Conservation (phyloP, 768 basidiomycete species). For the Brasilioporus rufonigricans region DNA sequence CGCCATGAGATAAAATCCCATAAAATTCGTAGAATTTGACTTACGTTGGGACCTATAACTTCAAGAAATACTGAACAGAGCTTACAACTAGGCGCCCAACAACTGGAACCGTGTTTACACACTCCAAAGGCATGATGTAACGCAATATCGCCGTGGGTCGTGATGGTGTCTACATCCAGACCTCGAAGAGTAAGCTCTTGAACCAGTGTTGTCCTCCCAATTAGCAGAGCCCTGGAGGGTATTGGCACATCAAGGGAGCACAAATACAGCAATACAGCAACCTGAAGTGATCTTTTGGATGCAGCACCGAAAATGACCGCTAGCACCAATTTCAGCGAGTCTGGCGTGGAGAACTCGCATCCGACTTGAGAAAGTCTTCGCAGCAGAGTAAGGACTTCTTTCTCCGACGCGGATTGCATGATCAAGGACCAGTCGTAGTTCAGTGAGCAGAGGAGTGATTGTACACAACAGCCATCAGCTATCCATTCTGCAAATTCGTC, state of each 20-base stretch:
- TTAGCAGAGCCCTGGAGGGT: not conserved
- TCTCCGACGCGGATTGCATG: not conserved
- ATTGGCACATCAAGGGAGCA: not conserved
- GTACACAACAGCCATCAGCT: not conserved
- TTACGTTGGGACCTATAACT: not conserved
- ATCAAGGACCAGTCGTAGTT: not conserved
- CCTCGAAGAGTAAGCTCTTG: not conserved
- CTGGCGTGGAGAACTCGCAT: not conserved
- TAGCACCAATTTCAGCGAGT: not conserved
- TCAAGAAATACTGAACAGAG: not conserved
- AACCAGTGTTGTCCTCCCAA: not conserved
- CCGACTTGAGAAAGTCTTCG: not conserved
- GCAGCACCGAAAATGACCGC: not conserved
- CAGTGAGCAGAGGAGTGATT: not conserved
- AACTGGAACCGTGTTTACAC: not conserved
- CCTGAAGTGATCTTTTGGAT: not conserved
- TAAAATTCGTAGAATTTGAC: not conserved
- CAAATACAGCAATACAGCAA: not conserved
- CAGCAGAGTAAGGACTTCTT: not conserved
- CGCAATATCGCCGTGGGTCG: not conserved
- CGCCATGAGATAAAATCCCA: not conserved
- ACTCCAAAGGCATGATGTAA: not conserved
- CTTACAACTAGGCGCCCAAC: not conserved
- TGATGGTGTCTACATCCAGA: not conserved
- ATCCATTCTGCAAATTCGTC: conserved; percentile 1